phyloP scores from a whole-genome alignment of 2,329 filamentous ascomycete species.

The Cladophialophora psammophila region DNA sequence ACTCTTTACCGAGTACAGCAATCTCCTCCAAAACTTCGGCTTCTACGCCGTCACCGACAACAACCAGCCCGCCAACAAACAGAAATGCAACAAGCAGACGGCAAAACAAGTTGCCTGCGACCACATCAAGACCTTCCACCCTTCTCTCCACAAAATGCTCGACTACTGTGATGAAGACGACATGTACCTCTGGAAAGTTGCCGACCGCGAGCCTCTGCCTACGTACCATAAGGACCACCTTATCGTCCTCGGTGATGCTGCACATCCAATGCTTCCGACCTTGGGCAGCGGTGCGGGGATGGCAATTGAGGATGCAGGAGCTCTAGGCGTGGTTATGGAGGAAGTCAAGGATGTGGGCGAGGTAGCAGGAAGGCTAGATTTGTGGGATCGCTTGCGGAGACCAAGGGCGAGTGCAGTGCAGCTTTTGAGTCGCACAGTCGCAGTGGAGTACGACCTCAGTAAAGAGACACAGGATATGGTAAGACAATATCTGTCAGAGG shows the following conservation, averaged over 20 bases:
- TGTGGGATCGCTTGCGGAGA: conserved; percentile 16
- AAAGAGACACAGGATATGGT: conserved; percentile 13
- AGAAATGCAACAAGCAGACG: conserved; percentile 12
- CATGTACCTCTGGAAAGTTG: conserved; percentile 17
- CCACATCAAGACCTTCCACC: conserved; percentile 15
- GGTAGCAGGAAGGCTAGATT: not conserved
- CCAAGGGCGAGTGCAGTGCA: conserved; percentile 14
- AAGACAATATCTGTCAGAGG: conserved; percentile 1
- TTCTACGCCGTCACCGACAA: not conserved
- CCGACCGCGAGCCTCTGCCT: conserved; percentile 34
- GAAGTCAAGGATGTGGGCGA: conserved; percentile 1
- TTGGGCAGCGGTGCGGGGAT: conserved; percentile 49
- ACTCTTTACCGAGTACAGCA: not conserved
- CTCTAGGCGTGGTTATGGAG: conserved; percentile 17
- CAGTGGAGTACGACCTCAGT: conserved; percentile 13
- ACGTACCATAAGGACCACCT: conserved; percentile 43
- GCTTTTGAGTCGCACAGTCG: conserved; percentile 13
- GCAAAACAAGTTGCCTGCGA: conserved; percentile 22
- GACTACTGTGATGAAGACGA: conserved; percentile 14
- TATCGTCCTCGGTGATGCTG: conserved; percentile 50
- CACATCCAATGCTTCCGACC: conserved; percentile 49
- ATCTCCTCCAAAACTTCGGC: not conserved
- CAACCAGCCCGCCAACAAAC: not conserved
- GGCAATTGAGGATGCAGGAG: conserved; percentile 48
- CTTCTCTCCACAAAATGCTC: conserved; percentile 17